Conservation (phyloP, 805 yeast species). For the Barnettozyma vustinii region DNA sequence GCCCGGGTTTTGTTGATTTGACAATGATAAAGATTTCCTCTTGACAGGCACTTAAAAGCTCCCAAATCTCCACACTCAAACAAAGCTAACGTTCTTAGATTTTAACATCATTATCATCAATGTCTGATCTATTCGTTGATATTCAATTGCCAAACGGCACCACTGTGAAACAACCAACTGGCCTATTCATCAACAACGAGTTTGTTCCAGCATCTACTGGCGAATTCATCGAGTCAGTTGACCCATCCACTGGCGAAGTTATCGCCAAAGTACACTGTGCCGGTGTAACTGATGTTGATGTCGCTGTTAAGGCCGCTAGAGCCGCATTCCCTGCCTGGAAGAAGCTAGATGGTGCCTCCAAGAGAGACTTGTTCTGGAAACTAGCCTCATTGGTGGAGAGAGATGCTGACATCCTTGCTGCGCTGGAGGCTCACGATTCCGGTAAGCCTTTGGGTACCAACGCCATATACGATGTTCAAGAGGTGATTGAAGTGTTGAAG, state of each 20-base stretch:
- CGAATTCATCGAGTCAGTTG: conserved; percentile 29
- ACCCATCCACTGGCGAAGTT: conserved; percentile 51
- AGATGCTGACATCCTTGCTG: conserved; percentile 45
- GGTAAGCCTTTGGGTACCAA: conserved; percentile 52
- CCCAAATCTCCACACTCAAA: neutral
- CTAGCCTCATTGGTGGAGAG: conserved; percentile 45
- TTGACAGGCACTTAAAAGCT: neutral
- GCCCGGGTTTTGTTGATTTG: neutral
- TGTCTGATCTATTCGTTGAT: conserved; percentile 24
- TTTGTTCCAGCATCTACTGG: conserved; percentile 52
- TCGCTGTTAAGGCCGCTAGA: conserved; percentile 48
- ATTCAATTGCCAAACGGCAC: conserved; percentile 63
- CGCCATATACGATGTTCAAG: conserved; percentile 55
- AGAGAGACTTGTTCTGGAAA: conserved; percentile 42
- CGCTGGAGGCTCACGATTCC: conserved; percentile 52
- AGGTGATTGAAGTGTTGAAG: conserved; percentile 49
- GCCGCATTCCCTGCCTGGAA: conserved; percentile 49
- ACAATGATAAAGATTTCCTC: neutral
- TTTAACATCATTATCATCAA: neutral
- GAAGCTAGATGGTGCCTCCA: conserved; percentile 38
- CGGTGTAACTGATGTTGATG: conserved; percentile 44
- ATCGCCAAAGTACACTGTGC: conserved; percentile 50
- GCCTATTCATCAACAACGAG: conserved; percentile 72
- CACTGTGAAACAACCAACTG: conserved; percentile 65
- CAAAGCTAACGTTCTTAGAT: too few species aligned